Evolutionary conservation across 352 stramenopile species (phyloP).

Genomic region (Lagenidium giganteum): DNA sequence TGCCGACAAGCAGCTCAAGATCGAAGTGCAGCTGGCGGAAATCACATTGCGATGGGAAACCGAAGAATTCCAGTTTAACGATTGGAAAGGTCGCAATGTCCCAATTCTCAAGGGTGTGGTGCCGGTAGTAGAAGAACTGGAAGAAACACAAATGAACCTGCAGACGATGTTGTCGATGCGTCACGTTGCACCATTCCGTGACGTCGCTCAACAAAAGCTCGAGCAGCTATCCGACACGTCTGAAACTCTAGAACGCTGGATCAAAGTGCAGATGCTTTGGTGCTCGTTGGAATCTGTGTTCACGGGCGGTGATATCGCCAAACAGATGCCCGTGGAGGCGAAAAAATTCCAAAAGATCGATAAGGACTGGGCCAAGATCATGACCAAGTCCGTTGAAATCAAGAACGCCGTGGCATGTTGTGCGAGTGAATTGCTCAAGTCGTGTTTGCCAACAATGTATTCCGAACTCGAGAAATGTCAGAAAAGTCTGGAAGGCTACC

Average conservation of each 20-base stretch:
- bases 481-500: constrained; percentile 97
- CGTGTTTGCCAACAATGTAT: constrained; percentile 96
- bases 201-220: constrained; percentile 93
- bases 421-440: constrained; percentile 96
- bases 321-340: constrained; percentile 98
- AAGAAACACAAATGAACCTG: constrained; percentile 98
- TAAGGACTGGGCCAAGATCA: constrained; percentile 99
- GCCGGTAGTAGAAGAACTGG: constrained; percentile 95
- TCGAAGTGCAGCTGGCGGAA: constrained; percentile 93
- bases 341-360: constrained; percentile 98
- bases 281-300: constrained; percentile 98
- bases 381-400: constrained; percentile 89
- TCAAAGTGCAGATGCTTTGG: constrained; percentile 98
- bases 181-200: constrained; percentile 95
- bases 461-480: constrained; percentile 98
- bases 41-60: constrained; percentile 93
- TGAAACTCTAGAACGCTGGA: constrained; percentile 97
- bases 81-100: constrained; percentile 93
- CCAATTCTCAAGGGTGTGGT: constrained; percentile 95
- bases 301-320: constrained; percentile 97
- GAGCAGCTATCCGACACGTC: constrained; percentile 94
- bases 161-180: constrained; percentile 98
- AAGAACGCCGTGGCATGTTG: constrained; percentile 93
- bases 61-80: constrained; percentile 94
- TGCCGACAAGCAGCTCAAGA: constrained; percentile 98